Evolutionary conservation across 108 stramenopile genomes (phyloP), one percentile per base, ranked within the genome.

Genomic region (Skeletonema marinoi): DNA sequence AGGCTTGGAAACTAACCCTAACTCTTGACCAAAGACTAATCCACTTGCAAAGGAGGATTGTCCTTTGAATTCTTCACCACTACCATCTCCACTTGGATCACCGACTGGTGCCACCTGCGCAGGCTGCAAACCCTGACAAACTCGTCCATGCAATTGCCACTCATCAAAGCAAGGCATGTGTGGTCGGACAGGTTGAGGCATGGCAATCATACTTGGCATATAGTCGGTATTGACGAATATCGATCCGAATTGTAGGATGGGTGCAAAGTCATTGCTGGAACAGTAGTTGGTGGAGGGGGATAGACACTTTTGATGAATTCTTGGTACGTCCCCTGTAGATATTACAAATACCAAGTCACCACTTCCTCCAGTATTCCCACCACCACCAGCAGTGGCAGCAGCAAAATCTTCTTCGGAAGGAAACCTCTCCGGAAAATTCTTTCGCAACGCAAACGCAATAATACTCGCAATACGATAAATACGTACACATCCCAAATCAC

Each of bases 341-440:
- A 82, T 38, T 39, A 73, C 39, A 29, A 82, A 12, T 1, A 77
- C 75, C 32, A 75, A 73, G 33, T 82, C 82, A 19, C 64, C 51
- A 3, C 14, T 12, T 0, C 44, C 68, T 6, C 64, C 54, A 56
- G 19, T 10, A 25, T 2, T 25, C 5, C 4, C n/a, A 56, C 21
- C 21, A 56, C n/a, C n/a, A 10, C 54, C 54, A 56, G 11, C 44
- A 12, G 3, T 10, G 4, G 6, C 6, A 36, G 4, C 6, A 36
- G 3, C 44, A 46, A 12, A 12, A 2, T 19, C 50, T 19, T 56
- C 54, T 0, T 19, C n/a, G 4, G 25, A 56, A 56, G 54, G 54
- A 66, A 82, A 76, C 56, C 81, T 65, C n/a, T 76, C 35, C 6
- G 81, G 81, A 54, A 82, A 82, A 69, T 82, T 77, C 42, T 58